Conservation (phyloP, 352 stramenopile genomes). For the Globisporangium abappressorium region DNA sequence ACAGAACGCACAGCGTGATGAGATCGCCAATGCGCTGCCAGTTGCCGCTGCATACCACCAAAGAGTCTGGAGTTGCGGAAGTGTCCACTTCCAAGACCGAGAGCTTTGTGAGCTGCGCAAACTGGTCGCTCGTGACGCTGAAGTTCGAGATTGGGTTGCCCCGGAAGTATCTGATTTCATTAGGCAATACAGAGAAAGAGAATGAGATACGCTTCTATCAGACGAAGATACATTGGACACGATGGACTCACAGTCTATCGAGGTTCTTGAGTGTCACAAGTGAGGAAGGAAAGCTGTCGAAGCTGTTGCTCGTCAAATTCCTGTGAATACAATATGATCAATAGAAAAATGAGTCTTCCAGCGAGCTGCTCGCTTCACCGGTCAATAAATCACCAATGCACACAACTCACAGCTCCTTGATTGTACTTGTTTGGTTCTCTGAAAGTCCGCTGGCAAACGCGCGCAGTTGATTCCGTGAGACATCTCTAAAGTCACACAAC, state of each 20-base stretch:
- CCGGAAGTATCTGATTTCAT: conserved; percentile 1
- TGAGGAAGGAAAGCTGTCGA: background rate
- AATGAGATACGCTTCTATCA: background rate
- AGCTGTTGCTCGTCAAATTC: background rate
- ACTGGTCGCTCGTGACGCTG: conserved; percentile 15
- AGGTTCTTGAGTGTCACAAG: background rate
- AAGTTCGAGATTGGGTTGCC: conserved; percentile 18
- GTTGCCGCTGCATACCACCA: background rate
- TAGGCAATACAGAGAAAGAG: background rate
- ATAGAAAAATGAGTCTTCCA: background rate
- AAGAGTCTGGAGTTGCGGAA: background rate
- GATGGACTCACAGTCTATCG: background rate
- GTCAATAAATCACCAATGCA: background rate
- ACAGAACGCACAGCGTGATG: conserved; percentile 1
- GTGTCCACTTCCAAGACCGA: conserved; percentile 8
- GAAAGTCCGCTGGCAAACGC: background rate
- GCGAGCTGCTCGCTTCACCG: background rate
- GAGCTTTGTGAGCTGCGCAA: conserved; percentile 11
- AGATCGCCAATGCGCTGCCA: background rate
- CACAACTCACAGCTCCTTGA: background rate
- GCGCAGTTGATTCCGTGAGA: background rate
- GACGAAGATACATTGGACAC: background rate
- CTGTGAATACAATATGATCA: background rate
- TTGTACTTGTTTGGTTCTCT: background rate
- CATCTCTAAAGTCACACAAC: background rate